These are phyloP conservation scores for Citrus mangshanensis DNA, from an alignment of 345 rosid species.

Conservation along the genomic window DNA sequence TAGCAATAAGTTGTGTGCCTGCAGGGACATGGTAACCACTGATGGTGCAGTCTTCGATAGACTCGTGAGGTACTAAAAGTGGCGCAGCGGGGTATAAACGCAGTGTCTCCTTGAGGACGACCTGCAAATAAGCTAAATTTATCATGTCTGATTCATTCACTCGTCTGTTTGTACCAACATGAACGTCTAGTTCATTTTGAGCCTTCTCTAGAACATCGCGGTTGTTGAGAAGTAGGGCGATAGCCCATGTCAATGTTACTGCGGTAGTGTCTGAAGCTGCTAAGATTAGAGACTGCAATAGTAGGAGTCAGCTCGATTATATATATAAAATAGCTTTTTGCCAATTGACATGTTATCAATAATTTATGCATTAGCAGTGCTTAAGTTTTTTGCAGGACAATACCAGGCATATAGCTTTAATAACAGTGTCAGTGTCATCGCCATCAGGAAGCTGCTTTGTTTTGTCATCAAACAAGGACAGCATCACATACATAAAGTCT, in stretches of 20 bases:
- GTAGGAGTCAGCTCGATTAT: too few relatives aligned
- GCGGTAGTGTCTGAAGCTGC: conserved; percentile 34
- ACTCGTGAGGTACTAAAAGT: too few relatives aligned
- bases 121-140: too few relatives aligned
- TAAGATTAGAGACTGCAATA: conserved; percentile 29
- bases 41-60: neutral
- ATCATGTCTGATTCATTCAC: neutral
- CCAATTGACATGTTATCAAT: too few relatives aligned
- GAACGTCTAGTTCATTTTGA: conserved; percentile 39
- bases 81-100: too few relatives aligned
- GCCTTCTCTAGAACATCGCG: neutral
- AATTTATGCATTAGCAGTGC: too few relatives aligned
- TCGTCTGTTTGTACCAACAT: conserved; percentile 9
- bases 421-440: conserved; percentile 21
- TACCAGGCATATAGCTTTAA: conserved; percentile 35
- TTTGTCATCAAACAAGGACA: neutral
- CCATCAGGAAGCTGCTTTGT: neutral
- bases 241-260: conserved; percentile 28
- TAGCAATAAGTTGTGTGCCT: conserved; percentile 31
- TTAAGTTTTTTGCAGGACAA: too few relatives aligned
- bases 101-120: too few relatives aligned
- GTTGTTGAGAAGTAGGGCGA: conserved; percentile 44
- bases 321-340: too few relatives aligned
- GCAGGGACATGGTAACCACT: conserved; percentile 33
- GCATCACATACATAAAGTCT: too few relatives aligned